phyloP scores from a whole-genome alignment of 2,329 filamentous ascomycete genomes.

The Colletotrichum liaoningense region DNA sequence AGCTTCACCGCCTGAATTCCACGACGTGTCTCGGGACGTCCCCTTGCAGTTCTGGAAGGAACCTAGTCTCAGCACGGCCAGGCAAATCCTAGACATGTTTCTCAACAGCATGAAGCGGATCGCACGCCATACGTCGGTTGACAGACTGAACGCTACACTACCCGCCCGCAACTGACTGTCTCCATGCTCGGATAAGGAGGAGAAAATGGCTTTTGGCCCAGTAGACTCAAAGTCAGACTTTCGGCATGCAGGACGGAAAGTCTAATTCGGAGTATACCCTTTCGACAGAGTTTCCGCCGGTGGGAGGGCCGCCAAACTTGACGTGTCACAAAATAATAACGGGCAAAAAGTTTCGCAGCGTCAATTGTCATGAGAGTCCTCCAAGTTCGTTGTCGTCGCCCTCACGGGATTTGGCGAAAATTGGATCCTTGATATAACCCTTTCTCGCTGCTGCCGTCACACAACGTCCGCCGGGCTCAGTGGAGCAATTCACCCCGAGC shows the following conservation, averaged over 20 bases:
- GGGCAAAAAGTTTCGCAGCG: too few relatives aligned
- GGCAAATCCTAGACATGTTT: not conserved
- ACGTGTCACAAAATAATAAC: too few relatives aligned
- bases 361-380: too few relatives aligned
- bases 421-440: not conserved
- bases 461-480: not conserved
- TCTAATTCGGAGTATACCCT: not conserved
- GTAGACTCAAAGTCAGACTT: not conserved
- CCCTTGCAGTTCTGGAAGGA: not conserved
- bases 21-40: not conserved
- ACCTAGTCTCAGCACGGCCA: not conserved
- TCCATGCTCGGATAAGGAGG: not conserved
- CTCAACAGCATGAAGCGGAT: constrained; percentile 9
- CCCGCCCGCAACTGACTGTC: too few relatives aligned
- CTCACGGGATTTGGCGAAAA: too few relatives aligned
- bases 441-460: fast-evolving
- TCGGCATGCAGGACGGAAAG: not conserved
- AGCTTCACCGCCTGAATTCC: not conserved
- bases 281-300: not conserved
- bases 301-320: not conserved
- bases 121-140: not conserved
- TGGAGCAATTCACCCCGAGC: not conserved
- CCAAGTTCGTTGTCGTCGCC: too few relatives aligned
- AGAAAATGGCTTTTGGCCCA: not conserved
- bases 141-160: not conserved